Evolutionary conservation across 2,329 filamentous ascomycete species (phyloP).

Genomic region (Ambrosiella beaveri): DNA sequence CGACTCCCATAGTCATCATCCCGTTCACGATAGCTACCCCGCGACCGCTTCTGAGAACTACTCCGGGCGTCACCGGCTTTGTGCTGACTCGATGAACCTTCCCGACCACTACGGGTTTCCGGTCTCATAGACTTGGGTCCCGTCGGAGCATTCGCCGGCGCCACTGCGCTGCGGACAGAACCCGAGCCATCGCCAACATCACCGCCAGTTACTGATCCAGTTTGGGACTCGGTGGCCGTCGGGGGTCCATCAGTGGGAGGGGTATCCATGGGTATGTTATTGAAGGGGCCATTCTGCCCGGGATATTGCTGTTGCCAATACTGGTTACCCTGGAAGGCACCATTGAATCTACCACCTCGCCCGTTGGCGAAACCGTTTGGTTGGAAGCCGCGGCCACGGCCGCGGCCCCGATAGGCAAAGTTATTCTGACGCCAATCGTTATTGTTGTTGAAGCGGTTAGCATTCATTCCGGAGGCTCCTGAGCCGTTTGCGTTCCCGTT

Average conservation of each 20-base stretch:
- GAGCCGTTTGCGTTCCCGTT: slow-evolving; percentile 36
- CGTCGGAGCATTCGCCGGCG: slow-evolving; percentile 51
- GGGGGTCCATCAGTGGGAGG: slow-evolving; percentile 6
- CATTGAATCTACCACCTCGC: slow-evolving; percentile 14
- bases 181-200: slow-evolving; percentile 13
- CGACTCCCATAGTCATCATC: slow-evolving; percentile 10
- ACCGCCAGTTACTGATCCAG: slow-evolving; percentile 8
- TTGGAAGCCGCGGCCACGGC: slow-evolving; percentile 11
- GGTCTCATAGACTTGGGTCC: slow-evolving; percentile 91
- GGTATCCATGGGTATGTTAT: slow-evolving; percentile 16
- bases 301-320: slow-evolving; percentile 14
- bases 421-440: slow-evolving; percentile 12
- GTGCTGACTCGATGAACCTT: slow-evolving; percentile 19
- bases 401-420: slow-evolving; percentile 9
- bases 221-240: slow-evolving; percentile 5
- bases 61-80: slow-evolving; percentile 23
- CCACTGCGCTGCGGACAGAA: slow-evolving; percentile 7
- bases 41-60: slow-evolving; percentile 27
- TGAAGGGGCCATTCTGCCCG: slow-evolving; percentile 19
- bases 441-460: slow-evolving; percentile 7
- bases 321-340: slow-evolving; percentile 17
- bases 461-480: slow-evolving; percentile 3
- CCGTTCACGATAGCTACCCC: slow-evolving; percentile 10
- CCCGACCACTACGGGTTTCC: slow-evolving; percentile 39
- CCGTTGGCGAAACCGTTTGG: slow-evolving; percentile 8